Evolutionary conservation across 345 rosid genomes (phyloP), one percentile per base, ranked within the genome.

Genomic region (Populus simonii): DNA sequence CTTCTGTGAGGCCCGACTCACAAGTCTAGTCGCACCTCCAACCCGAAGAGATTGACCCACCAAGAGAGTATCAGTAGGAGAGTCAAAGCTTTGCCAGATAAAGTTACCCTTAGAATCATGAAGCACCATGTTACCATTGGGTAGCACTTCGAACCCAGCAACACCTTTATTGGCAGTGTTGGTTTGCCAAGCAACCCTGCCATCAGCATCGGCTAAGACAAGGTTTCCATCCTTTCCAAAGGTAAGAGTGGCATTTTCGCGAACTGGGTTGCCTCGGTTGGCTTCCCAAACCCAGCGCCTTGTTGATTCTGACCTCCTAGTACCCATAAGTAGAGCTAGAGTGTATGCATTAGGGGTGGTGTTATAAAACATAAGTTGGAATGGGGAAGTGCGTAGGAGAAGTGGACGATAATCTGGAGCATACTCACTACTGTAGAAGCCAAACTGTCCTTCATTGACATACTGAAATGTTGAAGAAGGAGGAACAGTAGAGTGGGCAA

Each of bases 1-100:
- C 2, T 6, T 7, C 59, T 51, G n/a, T 20, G 59, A 51, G 59
- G 59, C 59, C 7, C 59, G 59, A 2, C 59, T 51, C 59, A 51
- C 59, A 18, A 51, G 59, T 7, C 59, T 51, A 0, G 59, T 51
- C 6, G 7, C n/a, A 18, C n/a, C 59, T 18, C 59, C 59, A 5
- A 51, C 59, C 22, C 59, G 59, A 6, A 51, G 59, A 51, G 59
- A 51, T 51, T 51, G 59, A 7, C 59, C n/a, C 59, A 51, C n/a
- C 59, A 51, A 51, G n/a, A 76, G 62, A 3, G 74, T 71, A 29
- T 71, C 39, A 2, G 74, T 49, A 10, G 74, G 74, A 1, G 74
- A 71, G 35, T 31, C 62, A 18, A 71, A 71, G 53, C 74, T 70
- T 25, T 70, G 73, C 73, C 73, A 70, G 0, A 70, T 51, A 70